Evolutionary conservation across 2,329 filamentous ascomycete species (phyloP).

Genomic region (Fusarium sp.): DNA sequence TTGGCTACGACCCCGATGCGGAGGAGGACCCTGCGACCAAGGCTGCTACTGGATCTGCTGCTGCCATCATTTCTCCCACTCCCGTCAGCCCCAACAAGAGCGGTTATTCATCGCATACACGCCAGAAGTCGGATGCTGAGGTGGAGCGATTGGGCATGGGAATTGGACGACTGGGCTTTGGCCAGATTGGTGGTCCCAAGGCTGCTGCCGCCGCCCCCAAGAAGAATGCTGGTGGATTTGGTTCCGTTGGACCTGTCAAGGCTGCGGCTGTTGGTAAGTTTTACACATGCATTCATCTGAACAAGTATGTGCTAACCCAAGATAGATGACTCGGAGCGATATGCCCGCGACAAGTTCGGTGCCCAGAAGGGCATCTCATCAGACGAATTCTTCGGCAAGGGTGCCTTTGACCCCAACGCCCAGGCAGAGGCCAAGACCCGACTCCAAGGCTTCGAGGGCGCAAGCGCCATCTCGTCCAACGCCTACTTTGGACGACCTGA

Average conservation of each 20-base stretch:
- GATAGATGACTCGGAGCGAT: constrained; percentile 77
- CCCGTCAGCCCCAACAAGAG: constrained; percentile 72
- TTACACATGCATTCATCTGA: neutral
- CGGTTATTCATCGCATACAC: constrained; percentile 63
- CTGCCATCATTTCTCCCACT: constrained; percentile 74
- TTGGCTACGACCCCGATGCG: constrained; percentile 93
- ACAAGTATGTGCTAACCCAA: constrained; percentile 13
- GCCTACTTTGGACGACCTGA: constrained; percentile 96
- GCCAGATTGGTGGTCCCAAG: constrained; percentile 75
- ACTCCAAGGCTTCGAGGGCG: constrained; percentile 91
- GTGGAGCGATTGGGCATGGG: constrained; percentile 92
- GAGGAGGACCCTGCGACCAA: constrained; percentile 66
- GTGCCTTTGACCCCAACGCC: constrained; percentile 78
- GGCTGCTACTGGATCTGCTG: constrained; percentile 59
- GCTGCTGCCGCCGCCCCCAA: constrained; percentile 62
- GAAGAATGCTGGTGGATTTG: constrained; percentile 85
- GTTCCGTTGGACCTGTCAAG: constrained; percentile 79
- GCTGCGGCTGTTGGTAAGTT: constrained; percentile 70
- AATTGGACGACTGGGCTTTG: constrained; percentile 83
- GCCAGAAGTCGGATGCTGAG: constrained; percentile 74
- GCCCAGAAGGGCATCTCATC: constrained; percentile 94
- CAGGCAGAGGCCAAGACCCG: constrained; percentile 87
- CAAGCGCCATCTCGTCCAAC: constrained; percentile 91
- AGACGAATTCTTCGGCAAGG: constrained; percentile 97
- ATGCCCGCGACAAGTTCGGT: constrained; percentile 88